Conservation (phyloP, 2,329 filamentous ascomycete species). For the Apiospora aurea region DNA sequence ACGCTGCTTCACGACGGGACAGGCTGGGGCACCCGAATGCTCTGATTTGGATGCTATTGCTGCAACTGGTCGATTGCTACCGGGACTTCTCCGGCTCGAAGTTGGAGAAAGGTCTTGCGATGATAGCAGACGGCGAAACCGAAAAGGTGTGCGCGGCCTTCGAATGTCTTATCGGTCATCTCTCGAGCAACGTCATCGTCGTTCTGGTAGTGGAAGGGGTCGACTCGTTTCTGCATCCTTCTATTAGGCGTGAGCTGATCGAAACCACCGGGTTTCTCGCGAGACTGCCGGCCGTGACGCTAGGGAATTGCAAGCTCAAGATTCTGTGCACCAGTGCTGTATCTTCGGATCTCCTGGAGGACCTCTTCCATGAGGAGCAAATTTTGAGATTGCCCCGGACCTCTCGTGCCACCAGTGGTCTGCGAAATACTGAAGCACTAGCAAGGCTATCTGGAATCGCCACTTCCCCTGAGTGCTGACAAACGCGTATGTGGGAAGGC, state of each 20-base stretch:
- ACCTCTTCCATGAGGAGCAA: neutral
- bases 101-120: neutral
- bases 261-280: neutral
- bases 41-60: neutral
- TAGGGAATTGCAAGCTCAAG: neutral
- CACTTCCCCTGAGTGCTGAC: neutral
- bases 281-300: neutral
- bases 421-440: neutral
- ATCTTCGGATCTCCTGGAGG: neutral
- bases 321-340: neutral
- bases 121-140: neutral
- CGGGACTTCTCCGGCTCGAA: neutral
- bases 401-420: neutral
- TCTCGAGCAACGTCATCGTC: neutral
- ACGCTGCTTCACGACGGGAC: neutral
- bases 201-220: neutral
- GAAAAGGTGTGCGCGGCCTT: neutral
- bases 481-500: neutral
- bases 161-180: neutral
- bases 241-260: neutral
- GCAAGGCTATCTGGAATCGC: neutral
- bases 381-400: neutral
- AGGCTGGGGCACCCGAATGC: conserved; percentile 1
- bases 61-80: neutral
- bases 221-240: neutral